Base-by-base conservation (phyloP, 1,284 basidiomycete species). In the Fistulinella cinereoalba region DNA sequence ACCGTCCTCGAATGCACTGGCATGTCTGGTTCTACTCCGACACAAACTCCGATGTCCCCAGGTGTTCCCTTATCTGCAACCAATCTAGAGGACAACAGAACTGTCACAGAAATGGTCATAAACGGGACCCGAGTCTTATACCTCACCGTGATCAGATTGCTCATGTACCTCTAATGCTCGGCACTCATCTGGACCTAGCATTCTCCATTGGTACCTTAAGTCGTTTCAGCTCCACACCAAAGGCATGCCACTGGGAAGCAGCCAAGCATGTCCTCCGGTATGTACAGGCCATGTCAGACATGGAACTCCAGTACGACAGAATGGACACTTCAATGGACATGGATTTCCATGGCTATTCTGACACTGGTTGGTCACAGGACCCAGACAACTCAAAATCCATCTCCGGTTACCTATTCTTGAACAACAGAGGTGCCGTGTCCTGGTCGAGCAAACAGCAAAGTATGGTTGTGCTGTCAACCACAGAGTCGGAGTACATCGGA, bases 1-100 rank as follows among this genome's bases (percentile, higher is more conserved):
- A 45, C 37, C 4, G 23, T 52, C 25, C 37, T 52, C 1, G 37
- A 45, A 24, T 10, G n/a, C 9, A 31, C 44, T 27, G 2, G 32
- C 34, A 8, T 28, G 40, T 31, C 25, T 27, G 18, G 45, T 32
- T n/a, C n/a, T n/a, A n/a, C n/a, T n/a, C 32, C 11, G 13, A 19
- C 12, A 6, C 6, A 19, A 33, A 33, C 32, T 12, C 32, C 32
- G 4, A 33, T 33, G 32, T 18, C 4, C 15, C 29, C 6, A 8
- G n/a, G 15, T 15, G n/a, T 15, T 11, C n/a, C 29, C 10, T 15
- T 31, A 5, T 31, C 29, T 9, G 29, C 29, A 16, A 33, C 4
- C 6, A 11, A 33, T 11, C 32, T 19, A 19, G 16, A 33, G 16
- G 16, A 33, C 29, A 31, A 31, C 15, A 5, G 10, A 12, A 31